Base-by-base conservation (phyloP, 2,329 filamentous ascomycete species). In the Pseudogymnoascus sp. region DNA sequence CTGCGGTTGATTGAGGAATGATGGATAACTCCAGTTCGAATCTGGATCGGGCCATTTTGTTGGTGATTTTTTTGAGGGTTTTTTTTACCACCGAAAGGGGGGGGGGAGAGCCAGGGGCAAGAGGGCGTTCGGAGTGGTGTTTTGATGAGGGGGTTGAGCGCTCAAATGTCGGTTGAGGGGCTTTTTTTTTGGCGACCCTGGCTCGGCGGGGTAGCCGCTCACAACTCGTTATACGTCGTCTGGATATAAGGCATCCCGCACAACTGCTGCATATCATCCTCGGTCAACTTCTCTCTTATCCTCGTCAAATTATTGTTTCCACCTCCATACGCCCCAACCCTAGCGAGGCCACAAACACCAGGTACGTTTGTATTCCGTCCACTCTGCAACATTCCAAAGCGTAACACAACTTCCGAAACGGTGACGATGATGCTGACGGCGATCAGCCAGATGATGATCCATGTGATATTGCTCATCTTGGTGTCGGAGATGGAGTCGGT, bases 381-480 rank as follows among this genome's bases (percentile, higher is more conserved):
- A 68, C 76, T 79, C 21, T 74, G 73, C 62, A 96, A 78, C 63
- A 96, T 89, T 28, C 82, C 87, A 73, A 98, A 98, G 6, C 95
- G 84, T 61, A 99, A 79, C 63, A 89, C 85, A 7, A 98, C 93
- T 77, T 99, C 95, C 3, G 89, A 88, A 61, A 91, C 89, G 1
- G 95, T 98, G 62, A 99, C 92, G 62, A 92, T 80, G 72, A 99
- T 98, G 73, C 89, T 93, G 69, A 98, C 80, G 57, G 96, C 77
- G 73, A 99, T 99, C 54, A 99, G 84, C 54, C 96, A 83, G 72
- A 99, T 99, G 76, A 98, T 89, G 75, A 99, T 98, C 93, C 93
- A 98, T 0, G 95, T 99, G 74, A 97, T 96, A 69, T 84, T 83
- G 69, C 92, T 96, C 90, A 97, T 98, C 76, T 96, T 97, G 69